Evolutionary conservation across 768 basidiomycete genomes (phyloP).

Genomic region (Phylloporus sp.): DNA sequence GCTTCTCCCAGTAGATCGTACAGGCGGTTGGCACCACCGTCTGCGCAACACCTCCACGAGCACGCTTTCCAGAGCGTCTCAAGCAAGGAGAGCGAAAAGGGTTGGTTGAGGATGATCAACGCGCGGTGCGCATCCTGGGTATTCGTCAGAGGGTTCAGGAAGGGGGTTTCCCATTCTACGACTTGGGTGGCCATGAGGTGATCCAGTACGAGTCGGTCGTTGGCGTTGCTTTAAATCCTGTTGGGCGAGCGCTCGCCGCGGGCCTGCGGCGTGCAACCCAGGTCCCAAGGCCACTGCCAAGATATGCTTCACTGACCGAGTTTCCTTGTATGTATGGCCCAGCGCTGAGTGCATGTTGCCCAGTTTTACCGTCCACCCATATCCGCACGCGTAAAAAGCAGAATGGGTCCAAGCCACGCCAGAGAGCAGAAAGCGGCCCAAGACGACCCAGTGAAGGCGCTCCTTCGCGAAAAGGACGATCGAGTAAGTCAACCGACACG

Average conservation of each 20-base stretch:
- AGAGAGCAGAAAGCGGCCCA: conserved; percentile 15
- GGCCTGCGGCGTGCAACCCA: too few species aligned
- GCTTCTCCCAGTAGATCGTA: conserved; percentile 45
- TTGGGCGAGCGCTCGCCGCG: not conserved
- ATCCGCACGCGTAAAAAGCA: too few species aligned
- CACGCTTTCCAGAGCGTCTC: conserved; percentile 51
- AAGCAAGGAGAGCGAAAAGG: conserved; percentile 64
- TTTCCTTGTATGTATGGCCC: conserved; percentile 20
- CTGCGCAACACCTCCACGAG: conserved; percentile 66
- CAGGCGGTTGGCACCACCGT: conserved; percentile 84
- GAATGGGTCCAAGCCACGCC: conserved; percentile 24
- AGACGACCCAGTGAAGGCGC: conserved; percentile 16
- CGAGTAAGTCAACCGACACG: conserved; percentile 17
- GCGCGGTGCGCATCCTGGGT: conserved; percentile 34
- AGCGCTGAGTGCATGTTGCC: conserved; percentile 1
- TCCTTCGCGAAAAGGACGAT: conserved; percentile 25
- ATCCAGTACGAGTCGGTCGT: not conserved
- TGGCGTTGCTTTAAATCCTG: not conserved
- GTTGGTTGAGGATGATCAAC: conserved; percentile 88
- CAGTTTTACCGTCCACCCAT: too few species aligned
- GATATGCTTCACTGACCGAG: not conserved
- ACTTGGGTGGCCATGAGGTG: conserved; percentile 6
- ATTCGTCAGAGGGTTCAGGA: conserved; percentile 19
- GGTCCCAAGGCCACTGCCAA: too few species aligned
- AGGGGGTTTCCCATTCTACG: conserved; percentile 23